Evolutionary conservation across 345 rosid genomes (phyloP), one percentile per base, ranked within the genome.

Genomic region (Aegle marmelos): DNA sequence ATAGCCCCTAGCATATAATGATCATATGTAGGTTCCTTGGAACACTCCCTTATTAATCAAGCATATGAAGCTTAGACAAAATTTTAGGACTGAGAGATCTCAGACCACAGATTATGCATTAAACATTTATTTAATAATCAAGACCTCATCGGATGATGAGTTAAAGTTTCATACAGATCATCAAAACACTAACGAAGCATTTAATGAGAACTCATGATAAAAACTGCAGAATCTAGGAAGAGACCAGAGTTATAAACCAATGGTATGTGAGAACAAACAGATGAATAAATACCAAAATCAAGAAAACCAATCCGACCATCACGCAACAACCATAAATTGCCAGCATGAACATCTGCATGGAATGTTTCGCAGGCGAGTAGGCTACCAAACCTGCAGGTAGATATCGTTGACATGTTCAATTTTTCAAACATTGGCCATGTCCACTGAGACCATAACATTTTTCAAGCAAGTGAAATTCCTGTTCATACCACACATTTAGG

Each of bases 311-410:
- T 93, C 60, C 96, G 97, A 68, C 99, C 99, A 90, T 95, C 98
- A 70, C 92, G 92, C 83, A 95, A 85, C 76, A 91, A 65, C 99
- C 98, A 93, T 79, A 93, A 86, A 87, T 95, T 95, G 76, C 99
- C 98, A 2, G 98, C 99, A 82, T 95, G 99, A 31, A 95, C 99
- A 92, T 95, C 99, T 79, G 99, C 99, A 84, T 93, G 99, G 88
- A 95, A 95, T 79, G 83, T 88, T 84, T 93, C 98, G 82, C 99
- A 93, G 57, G 95, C 97, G 72, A 95, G 95, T 82, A 95, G 83
- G 79, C 99, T 95, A 68, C 99, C 99, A 89, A 95, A 95, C 97
- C 99, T 94, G 86, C 61, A 84, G 45, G 67, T 53, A 48, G 68
- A 66, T 72, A 45, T 39, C 61, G 63, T 57, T 56, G 7, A 66